A percentile compares a stretch with the other conserved stretches of the same genome.
Evolutionary conservation across 139 green algal genomes (phyloP).

Genomic region (Pleodorina starrii): DNA sequence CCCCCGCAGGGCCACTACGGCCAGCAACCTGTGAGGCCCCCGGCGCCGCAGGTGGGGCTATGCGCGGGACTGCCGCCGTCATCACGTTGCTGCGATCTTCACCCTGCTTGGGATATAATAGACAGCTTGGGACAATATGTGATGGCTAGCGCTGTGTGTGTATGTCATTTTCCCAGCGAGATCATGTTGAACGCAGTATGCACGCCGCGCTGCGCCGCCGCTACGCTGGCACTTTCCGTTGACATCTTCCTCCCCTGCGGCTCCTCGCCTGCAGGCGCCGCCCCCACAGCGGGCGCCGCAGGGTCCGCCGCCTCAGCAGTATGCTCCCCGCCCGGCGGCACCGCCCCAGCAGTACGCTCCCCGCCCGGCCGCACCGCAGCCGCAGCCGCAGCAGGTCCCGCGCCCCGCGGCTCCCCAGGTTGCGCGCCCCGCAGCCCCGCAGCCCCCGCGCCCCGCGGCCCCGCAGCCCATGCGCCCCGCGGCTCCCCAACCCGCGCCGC

Average conservation of each 20-base stretch:
- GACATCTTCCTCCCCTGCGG: no score
- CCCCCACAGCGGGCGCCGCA: background rate
- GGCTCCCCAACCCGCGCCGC: background rate
- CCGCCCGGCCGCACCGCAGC: background rate
- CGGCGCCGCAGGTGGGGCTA: background rate
- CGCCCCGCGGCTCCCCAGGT: background rate
- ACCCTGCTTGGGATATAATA: no score
- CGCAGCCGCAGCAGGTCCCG: background rate
- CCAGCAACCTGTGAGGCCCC: conserved; percentile 1
- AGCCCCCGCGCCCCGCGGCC: background rate
- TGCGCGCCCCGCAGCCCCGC: background rate
- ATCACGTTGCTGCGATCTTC: no score
- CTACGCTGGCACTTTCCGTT: no score
- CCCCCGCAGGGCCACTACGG: background rate
- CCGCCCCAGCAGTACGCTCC: background rate
- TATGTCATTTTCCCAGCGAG: no score
- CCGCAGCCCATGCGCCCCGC: background rate
- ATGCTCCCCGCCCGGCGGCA: background rate
- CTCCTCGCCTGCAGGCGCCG: background rate
- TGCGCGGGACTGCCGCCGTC: no score
- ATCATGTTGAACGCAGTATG: no score
- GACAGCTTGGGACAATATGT: no score
- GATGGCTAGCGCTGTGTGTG: no score
- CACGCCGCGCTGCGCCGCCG: no score
- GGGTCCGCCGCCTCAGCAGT: background rate